Evolutionary conservation across 768 basidiomycete species (phyloP).

Genomic region (Kwoniella shandongensis): DNA sequence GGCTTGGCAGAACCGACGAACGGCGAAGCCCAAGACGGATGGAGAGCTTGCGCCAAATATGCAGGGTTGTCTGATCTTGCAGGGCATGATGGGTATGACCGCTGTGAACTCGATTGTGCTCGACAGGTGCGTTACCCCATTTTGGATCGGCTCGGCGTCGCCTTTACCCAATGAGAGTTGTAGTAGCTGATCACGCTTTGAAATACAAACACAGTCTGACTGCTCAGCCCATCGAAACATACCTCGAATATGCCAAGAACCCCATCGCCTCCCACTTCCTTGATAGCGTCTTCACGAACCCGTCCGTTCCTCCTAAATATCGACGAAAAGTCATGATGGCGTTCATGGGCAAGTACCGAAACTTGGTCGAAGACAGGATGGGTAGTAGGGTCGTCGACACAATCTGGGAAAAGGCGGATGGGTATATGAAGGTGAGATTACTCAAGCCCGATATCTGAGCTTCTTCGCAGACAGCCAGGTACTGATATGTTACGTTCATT

Average conservation of each 20-base stretch:
- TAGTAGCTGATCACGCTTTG: too few relatives aligned
- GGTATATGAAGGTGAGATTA: conserved; percentile 83
- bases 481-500: background rate
- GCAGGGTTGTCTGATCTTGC: conserved; percentile 81
- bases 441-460: conserved; percentile 7
- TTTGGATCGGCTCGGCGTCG: too few relatives aligned
- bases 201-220: conserved; percentile 58
- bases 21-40: conserved; percentile 36
- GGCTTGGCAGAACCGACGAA: conserved; percentile 48
- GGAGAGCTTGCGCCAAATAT: conserved; percentile 65
- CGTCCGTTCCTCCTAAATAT: conserved; percentile 64
- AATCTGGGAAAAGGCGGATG: conserved; percentile 89
- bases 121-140: conserved; percentile 61
- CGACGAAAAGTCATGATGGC: conserved; percentile 71
- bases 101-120: conserved; percentile 69
- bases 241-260: conserved; percentile 62
- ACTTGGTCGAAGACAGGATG: conserved; percentile 81
- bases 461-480: too few relatives aligned
- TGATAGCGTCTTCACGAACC: conserved; percentile 69
- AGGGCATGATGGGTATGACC: conserved; percentile 72
- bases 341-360: conserved; percentile 75
- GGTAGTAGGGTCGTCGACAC: conserved; percentile 87
- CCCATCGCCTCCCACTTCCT: conserved; percentile 74
- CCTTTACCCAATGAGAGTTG: too few relatives aligned
- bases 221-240: conserved; percentile 64